Evolutionary conservation across 345 rosid genomes (phyloP).

Genomic region (Aurinia saxatilis): DNA sequence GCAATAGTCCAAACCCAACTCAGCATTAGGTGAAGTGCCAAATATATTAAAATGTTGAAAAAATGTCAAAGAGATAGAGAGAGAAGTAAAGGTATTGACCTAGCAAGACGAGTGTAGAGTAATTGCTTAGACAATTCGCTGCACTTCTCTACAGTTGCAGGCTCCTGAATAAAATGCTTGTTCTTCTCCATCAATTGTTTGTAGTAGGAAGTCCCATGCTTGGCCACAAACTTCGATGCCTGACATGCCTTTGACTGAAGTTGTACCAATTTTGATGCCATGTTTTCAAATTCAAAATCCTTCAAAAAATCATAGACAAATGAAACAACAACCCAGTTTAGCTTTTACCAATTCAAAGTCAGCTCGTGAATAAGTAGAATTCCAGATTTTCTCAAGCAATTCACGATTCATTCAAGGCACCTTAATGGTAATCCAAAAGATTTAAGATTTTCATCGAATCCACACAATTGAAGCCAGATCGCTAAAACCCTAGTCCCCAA

Average conservation of each 20-base stretch:
- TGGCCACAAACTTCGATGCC: constrained; percentile 43
- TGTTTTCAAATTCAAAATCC: background rate
- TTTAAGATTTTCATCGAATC: background rate
- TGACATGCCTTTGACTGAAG: constrained; percentile 57
- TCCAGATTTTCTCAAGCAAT: background rate
- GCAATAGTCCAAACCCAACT: no score
- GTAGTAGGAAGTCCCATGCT: constrained; percentile 47
- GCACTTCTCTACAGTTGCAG: constrained; percentile 59
- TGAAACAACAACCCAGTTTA: background rate
- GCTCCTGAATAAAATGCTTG: constrained; percentile 59
- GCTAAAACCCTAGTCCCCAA: constrained; percentile 3
- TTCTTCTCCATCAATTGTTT: constrained; percentile 60
- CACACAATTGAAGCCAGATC: background rate
- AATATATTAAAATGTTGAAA: no score
- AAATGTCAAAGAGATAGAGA: background rate
- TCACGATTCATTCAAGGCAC: background rate
- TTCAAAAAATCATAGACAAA: background rate
- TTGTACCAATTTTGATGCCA: constrained; percentile 56
- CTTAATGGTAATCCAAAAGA: background rate
- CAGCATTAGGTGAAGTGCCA: background rate
- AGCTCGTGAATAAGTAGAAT: background rate
- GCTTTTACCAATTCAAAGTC: background rate
- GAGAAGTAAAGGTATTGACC: constrained; percentile 29
- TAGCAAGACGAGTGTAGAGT: constrained; percentile 68
- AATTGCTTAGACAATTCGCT: constrained; percentile 48